Evolutionary conservation across 1,284 basidiomycete species (phyloP).

Genomic region (Omphalotus olearius): DNA sequence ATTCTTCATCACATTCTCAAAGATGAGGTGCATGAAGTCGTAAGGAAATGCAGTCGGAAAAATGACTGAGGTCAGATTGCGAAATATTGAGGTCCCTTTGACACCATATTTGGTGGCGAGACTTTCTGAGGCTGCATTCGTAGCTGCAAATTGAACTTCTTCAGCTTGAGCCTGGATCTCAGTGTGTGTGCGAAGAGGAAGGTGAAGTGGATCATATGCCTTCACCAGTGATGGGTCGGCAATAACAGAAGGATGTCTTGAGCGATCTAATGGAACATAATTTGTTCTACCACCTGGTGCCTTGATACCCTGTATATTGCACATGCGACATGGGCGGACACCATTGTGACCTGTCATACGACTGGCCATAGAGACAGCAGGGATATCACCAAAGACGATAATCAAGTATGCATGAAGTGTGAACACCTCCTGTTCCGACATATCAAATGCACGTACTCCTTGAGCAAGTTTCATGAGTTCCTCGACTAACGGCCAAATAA

Average conservation of each 20-base stretch:
- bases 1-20: slow-evolving; percentile 33
- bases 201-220: slow-evolving; percentile 2
- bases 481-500: slow-evolving; percentile 26
- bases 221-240: not conserved
- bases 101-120: slow-evolving; percentile 6
- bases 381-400: slow-evolving; percentile 31
- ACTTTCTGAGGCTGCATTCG: not conserved
- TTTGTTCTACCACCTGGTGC: not conserved
- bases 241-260: slow-evolving; percentile 3
- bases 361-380: slow-evolving; percentile 27
- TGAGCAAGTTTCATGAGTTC: slow-evolving; percentile 26
- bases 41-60: slow-evolving; percentile 13
- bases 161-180: slow-evolving; percentile 5
- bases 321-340: slow-evolving; percentile 10
- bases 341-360: slow-evolving; percentile 17
- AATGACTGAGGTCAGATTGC: not conserved
- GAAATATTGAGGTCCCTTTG: not conserved
- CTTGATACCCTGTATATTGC: slow-evolving; percentile 16
- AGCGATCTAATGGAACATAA: slow-evolving; percentile 11
- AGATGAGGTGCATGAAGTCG: slow-evolving; percentile 14
- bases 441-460: slow-evolving; percentile 28
- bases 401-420: slow-evolving; percentile 28
- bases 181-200: not conserved
- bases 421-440: slow-evolving; percentile 18
- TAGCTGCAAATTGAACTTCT: slow-evolving; percentile 3